Percentiles rank a stretch among this genome's conserved stretches.
Evolutionary conservation across 2,329 filamentous ascomycete genomes (phyloP).

Genomic region (Chaetomiaceae sp.): DNA sequence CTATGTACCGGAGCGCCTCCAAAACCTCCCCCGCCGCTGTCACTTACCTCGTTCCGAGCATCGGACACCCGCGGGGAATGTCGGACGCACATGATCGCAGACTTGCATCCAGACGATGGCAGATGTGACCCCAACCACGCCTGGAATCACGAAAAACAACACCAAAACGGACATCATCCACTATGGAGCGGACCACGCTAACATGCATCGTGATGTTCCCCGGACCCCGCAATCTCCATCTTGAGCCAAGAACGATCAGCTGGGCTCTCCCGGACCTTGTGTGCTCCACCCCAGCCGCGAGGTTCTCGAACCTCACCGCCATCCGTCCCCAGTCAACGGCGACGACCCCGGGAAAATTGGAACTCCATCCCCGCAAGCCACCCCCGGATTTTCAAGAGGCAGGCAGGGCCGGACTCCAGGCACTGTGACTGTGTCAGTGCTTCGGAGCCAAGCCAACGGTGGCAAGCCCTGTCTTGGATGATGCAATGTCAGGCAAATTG

Average conservation of each 20-base stretch:
- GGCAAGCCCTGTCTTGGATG: slow-evolving; percentile 7
- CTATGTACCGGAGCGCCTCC: slow-evolving; percentile 2
- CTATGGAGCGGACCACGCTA: not conserved
- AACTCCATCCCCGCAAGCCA: slow-evolving; percentile 3
- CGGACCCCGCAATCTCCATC: slow-evolving; percentile 12
- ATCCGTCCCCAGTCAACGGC: not conserved
- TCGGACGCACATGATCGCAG: slow-evolving; percentile 14
- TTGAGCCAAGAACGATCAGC: slow-evolving; percentile 3
- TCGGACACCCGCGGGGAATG: slow-evolving; percentile 12
- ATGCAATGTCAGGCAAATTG: not conserved
- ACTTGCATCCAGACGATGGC: not conserved
- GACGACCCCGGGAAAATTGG: slow-evolving; percentile 1
- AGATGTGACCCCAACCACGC: not conserved
- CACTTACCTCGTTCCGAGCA: slow-evolving; percentile 12
- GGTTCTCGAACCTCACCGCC: slow-evolving; percentile 12
- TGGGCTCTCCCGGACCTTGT: not conserved
- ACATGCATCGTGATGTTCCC: slow-evolving; percentile 9
- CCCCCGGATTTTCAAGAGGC: slow-evolving; percentile 12
- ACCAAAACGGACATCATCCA: not conserved
- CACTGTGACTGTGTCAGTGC: not conserved
- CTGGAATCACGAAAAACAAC: not conserved
- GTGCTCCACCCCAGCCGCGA: slow-evolving; percentile 7
- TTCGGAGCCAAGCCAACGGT: not conserved
- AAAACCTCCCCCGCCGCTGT: not conserved
- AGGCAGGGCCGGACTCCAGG: not conserved